Evolutionary conservation across 495 filamentous ascomycete genomes (phyloP), one percentile per base, ranked within the genome.

Genomic region (Penicillium macrosclerotiorum): DNA sequence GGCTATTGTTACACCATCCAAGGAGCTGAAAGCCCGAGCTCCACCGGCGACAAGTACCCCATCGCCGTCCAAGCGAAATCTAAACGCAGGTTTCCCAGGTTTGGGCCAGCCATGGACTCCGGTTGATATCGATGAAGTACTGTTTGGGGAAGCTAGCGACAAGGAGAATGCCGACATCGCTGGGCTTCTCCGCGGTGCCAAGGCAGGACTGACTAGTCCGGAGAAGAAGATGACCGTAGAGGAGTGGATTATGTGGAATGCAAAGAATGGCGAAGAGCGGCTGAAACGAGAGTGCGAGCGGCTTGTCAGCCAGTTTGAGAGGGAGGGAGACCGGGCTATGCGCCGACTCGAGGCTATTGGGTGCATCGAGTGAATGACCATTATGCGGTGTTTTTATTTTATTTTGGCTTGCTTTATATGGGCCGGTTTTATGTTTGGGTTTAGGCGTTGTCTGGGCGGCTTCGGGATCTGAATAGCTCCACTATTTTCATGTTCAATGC

Each of bases 201-300:
- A 76, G 48, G 74, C 70, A 19, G 75, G 76, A n/a, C 63, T 98
- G 49, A 83, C 80, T 1, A 85, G 74, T 49, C 82, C 82, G 0
- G 92, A 96, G 71, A 89, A 85, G 73, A 78, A 78, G 29, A 91
- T 98, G 89, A 89, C 82, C 0, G 89, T 97, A 2, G 88, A 94
- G 62, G 83, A 95, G 65, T 98, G 93, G 93, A 84, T 98, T 33
- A 69, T 76, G 41, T 80, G 78, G 69, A 92, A 90, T 59, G 91
- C 92, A 4, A 77, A 77, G 53, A 71, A 81, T 50, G 89, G 84
- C 1, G 90, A 96, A 68, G 80, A 86, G 58, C 82, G 80, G 57
- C 63, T 97, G 43, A 85, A 83, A 54, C 61, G 68, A 24, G 87
- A 92, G 63, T 95, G 89, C 60, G 91, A 97, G 70, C 64, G 79